phyloP scores from a whole-genome alignment of 2,329 filamentous ascomycete genomes.

The Aspergillus terreus region DNA sequence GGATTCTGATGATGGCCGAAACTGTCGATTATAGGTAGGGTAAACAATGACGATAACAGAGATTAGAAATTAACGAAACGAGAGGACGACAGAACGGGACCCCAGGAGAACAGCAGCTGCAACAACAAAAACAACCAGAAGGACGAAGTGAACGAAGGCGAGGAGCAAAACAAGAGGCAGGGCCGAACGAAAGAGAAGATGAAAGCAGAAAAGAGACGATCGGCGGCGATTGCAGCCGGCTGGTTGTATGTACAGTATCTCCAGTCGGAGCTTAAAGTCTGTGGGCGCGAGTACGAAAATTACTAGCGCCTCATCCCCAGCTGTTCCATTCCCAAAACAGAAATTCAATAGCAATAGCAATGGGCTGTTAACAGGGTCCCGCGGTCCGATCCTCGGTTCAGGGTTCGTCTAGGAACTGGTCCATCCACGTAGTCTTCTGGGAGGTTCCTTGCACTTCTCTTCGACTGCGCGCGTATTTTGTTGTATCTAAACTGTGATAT shows the following conservation, averaged over 20 bases:
- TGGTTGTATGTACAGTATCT: too few species aligned
- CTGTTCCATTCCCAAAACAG: not conserved
- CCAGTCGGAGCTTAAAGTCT: conserved; percentile 5
- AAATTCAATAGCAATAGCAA: too few species aligned
- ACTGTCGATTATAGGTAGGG: not conserved
- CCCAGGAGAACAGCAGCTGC: not conserved
- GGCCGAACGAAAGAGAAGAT: not conserved
- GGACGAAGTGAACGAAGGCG: not conserved
- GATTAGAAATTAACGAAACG: not conserved
- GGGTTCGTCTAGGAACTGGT: not conserved
- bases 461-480: too few species aligned
- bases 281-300: conserved; percentile 10
- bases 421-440: too few species aligned
- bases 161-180: not conserved
- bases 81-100: not conserved
- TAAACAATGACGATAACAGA: not conserved
- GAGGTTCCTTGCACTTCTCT: too few species aligned
- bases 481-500: too few species aligned
- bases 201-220: conserved; percentile 1
- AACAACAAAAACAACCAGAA: not conserved
- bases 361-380: not conserved
- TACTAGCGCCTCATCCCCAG: conserved; percentile 3
- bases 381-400: not conserved
- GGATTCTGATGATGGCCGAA: conserved; percentile 11
- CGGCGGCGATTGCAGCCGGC: not conserved